phyloP scores from a whole-genome alignment of 441 rosid species.

The Aleurites moluccanus region DNA sequence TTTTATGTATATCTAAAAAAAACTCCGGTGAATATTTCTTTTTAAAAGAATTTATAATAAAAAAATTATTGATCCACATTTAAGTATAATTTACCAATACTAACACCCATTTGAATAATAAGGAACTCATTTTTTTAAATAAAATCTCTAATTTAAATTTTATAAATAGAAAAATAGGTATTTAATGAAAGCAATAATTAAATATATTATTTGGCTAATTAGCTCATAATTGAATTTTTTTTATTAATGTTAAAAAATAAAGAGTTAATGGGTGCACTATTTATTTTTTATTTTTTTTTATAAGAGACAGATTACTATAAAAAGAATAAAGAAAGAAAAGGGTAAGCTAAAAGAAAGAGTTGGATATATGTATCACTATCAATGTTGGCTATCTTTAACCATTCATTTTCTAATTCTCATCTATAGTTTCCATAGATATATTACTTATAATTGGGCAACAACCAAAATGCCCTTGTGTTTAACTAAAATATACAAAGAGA shows the following conservation, averaged over 20 bases:
- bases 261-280: not conserved
- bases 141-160: too few relatives aligned
- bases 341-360: constrained; percentile 20
- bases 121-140: too few relatives aligned
- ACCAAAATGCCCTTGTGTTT: constrained; percentile 27
- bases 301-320: not conserved
- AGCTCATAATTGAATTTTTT: too few relatives aligned
- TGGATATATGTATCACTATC: constrained; percentile 28
- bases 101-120: too few relatives aligned
- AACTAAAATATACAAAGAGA: constrained; percentile 14
- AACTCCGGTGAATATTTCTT: too few relatives aligned
- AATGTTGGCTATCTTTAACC: constrained; percentile 21
- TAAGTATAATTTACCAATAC: too few relatives aligned
- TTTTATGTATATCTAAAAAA: too few relatives aligned
- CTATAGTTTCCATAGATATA: constrained; percentile 15
- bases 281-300: not conserved
- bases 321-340: not conserved
- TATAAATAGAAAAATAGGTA: too few relatives aligned
- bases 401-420: constrained; percentile 7
- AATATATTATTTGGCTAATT: too few relatives aligned
- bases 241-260: not conserved
- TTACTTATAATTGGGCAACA: not conserved
- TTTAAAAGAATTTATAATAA: too few relatives aligned
- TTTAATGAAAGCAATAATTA: too few relatives aligned
- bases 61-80: too few relatives aligned